A percentile compares a stretch with the other conserved stretches of the same genome.
Conservation (phyloP, 495 filamentous ascomycete genomes). For the Extremus antarcticus region DNA sequence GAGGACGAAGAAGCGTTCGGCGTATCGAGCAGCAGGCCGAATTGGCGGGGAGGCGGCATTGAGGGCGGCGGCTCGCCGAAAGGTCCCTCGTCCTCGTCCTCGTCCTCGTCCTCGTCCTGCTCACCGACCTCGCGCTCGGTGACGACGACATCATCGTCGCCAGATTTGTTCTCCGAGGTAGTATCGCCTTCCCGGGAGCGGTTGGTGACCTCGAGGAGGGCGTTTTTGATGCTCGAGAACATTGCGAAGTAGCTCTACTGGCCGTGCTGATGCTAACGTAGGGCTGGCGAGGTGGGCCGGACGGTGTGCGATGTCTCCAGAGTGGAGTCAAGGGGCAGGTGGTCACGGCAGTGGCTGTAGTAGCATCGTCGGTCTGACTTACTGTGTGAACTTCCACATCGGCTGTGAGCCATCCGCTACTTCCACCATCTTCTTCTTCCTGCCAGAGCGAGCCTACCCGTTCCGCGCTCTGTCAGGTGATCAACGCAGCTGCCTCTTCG, state of each 20-base stretch:
- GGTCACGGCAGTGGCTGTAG: not conserved
- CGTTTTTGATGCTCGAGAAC: conserved; percentile 10
- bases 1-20: too few relatives aligned
- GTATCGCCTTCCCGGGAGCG: not conserved
- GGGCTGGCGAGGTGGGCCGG: too few relatives aligned
- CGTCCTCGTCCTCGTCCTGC: not conserved
- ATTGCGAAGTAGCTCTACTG: conserved; percentile 9
- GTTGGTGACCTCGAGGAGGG: conserved; percentile 12
- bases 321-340: not conserved
- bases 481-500: too few relatives aligned
- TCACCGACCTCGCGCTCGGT: not conserved
- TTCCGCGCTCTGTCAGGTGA: too few relatives aligned
- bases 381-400: conserved; percentile 99
- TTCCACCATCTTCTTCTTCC: conserved; percentile 77
- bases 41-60: not conserved
- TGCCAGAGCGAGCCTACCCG: too few relatives aligned
- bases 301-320: not conserved
- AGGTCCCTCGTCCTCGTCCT: not conserved
- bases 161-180: too few relatives aligned
- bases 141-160: not conserved
- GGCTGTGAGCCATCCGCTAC: conserved; percentile 63
- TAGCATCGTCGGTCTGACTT: conserved; percentile 38
- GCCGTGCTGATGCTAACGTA: not conserved
- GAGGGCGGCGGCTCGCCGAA: not conserved
- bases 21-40: too few relatives aligned